These are phyloP conservation scores for Hypoxylon sp. DNA, from an alignment of 2,329 filamentous ascomycete species.

Conservation along the genomic window DNA sequence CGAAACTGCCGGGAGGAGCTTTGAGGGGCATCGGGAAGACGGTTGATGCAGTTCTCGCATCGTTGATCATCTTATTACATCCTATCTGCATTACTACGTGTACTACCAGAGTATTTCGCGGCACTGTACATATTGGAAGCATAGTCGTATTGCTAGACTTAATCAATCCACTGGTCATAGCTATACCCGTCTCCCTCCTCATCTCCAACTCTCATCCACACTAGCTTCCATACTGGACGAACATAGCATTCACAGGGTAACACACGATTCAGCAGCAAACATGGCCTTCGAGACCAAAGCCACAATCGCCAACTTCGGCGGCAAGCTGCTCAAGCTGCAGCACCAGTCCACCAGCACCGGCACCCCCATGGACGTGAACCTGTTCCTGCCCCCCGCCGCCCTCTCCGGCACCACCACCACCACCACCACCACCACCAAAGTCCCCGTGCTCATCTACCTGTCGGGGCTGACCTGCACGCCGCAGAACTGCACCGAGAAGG, in stretches of 20 bases:
- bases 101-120: slow-evolving; percentile 20
- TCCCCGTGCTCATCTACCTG: slow-evolving; percentile 92
- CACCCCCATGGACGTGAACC: slow-evolving; percentile 92
- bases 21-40: slow-evolving; percentile 31
- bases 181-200: neutral
- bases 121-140: slow-evolving; percentile 40
- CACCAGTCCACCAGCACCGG: slow-evolving; percentile 84
- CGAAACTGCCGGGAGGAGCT: slow-evolving; percentile 43
- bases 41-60: slow-evolving; percentile 40
- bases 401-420: no score
- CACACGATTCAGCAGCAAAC: neutral
- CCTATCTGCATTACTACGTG: no score
- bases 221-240: slow-evolving; percentile 4
- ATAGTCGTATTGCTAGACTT: slow-evolving; percentile 32
- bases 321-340: slow-evolving; percentile 93
- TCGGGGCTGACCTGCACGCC: slow-evolving; percentile 95
- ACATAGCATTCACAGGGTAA: neutral
- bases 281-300: slow-evolving; percentile 93
- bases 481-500: slow-evolving; percentile 85
- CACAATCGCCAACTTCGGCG: slow-evolving; percentile 91
- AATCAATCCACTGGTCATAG: slow-evolving; percentile 14
- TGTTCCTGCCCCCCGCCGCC: slow-evolving; percentile 87
- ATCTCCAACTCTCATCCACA: slow-evolving; percentile 8
- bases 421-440: no score
- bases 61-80: slow-evolving; percentile 18